Evolutionary conservation across 2,329 filamentous ascomycete species (phyloP), one percentile per base, ranked within the genome.

Genomic region (Fusarium guadeloupense): DNA sequence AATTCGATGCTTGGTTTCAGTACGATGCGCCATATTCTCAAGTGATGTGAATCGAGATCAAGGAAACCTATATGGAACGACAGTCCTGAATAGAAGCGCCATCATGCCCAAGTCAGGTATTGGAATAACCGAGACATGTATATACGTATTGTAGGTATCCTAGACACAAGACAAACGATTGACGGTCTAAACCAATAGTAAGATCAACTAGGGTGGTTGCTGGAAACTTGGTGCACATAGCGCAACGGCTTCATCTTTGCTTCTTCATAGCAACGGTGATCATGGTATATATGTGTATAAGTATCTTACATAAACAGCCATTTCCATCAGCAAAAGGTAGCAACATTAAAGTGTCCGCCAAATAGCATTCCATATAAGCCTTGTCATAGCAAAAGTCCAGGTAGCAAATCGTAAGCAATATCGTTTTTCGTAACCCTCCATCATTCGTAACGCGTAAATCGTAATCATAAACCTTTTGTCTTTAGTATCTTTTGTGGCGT

Each of bases 361-460:
- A 54, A 52, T 42, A 41, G 37, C 49, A 47, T 51, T 48, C 48
- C 41, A 42, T 57, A 38, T 39, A 49, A 16, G 42, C 55, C 40
- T 38, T 52, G 54, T 44, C 48, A 45, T 58, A 67, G 42, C 43
- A 59, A 66, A 64, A 45, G 53, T 43, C 43, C 51, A 52, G 44
- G 54, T 37, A 54, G 37, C 49, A 64, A 59, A 50, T 48, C 57
- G 45, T 66, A 26, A 60, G 42, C 59, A 53, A 54, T 31, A 47
- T 55, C 38, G 23, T 52, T 52, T 56, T 56, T 54, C 50, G 21
- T 64, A 61, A 55, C 35, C 47, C 30, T 52, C 39, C 44, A 54
- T 64, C 59, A 54, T 57, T 68, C 64, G 50, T 67, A 68, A 66
- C 50, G 62, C 68, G 54, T 70, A 42, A 58, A 54, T 70, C 68